Base-by-base conservation (phyloP, 129 eudicot species). In the Arctium lappa region DNA sequence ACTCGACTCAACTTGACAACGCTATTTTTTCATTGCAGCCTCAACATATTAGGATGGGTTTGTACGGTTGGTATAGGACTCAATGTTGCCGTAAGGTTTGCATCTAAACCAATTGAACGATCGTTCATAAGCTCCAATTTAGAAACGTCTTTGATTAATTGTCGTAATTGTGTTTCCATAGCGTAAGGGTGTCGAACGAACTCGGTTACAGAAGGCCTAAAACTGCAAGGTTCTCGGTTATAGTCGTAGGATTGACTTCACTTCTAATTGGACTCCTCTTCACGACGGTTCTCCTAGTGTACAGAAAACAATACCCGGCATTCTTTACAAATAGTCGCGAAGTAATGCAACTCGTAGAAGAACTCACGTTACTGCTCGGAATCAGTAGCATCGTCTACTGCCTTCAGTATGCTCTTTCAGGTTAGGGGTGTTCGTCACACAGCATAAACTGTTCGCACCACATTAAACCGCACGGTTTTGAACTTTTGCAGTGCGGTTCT, bases 141-240 rank as follows among this genome's bases (percentile, higher is more conserved):
- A 4, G 69, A 37, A 9, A 37, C 40, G 30, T 53, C 7, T 60
- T 15, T 72, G n/a, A 48, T 11, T 48, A 63, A 66, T n/a, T 10
- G 12, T 68, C 4, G 65, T 63, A 33, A 77, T 50, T 81, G 15
- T 60, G 13, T 63, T 69, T 56, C 1, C 73, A 32, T 91, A 91
- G 95, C 62, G 90, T 91, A 48, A 37, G 93, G 86, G 91, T 88
- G 40, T 88, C 89, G n/a, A 88, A 88, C 74, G 91, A 88, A 73
- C 86, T 88, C 10, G 89, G 89, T 12, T 76, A 72, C 15, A 9
- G 73, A 46, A 85, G 86, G 33, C 91, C 91, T 22, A 73, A 70
- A 68, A 69, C 65, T 32, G 83, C 84, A 32, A 48, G 79, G 62
- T 80, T 88, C 60, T 62, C 89, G 5, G 89, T 83, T 39, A 10